These are phyloP conservation scores for Neospermospora avenae DNA, from an alignment of 2,329 filamentous ascomycete species.

Conservation along the genomic window DNA sequence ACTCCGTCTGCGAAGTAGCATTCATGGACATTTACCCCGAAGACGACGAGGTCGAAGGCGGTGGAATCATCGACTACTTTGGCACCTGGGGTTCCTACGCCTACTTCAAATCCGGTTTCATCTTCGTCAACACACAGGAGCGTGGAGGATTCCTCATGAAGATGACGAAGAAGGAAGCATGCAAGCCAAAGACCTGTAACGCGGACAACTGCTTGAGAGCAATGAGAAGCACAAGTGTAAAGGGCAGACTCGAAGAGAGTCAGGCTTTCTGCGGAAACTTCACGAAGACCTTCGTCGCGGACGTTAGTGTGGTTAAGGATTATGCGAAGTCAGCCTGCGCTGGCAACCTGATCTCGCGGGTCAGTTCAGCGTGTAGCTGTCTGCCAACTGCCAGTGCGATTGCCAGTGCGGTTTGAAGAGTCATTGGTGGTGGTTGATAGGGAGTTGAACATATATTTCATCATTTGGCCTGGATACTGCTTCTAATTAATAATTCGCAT, in stretches of 20 bases:
- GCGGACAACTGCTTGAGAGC: slow-evolving; percentile 39
- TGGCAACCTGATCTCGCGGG: slow-evolving; percentile 10
- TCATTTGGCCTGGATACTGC: slow-evolving; percentile 46
- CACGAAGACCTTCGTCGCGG: slow-evolving; percentile 12
- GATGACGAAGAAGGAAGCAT: slow-evolving; percentile 11
- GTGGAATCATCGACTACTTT: slow-evolving; percentile 41
- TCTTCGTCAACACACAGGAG: slow-evolving; percentile 40
- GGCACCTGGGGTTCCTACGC: slow-evolving; percentile 43
- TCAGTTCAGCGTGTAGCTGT: slow-evolving; percentile 15
- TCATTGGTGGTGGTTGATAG: neutral
- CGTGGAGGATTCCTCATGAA: slow-evolving; percentile 32
- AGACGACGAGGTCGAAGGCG: slow-evolving; percentile 26
- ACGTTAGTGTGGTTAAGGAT: slow-evolving; percentile 9
- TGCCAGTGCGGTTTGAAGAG: neutral
- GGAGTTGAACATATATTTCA: neutral
- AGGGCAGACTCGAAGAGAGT: slow-evolving; percentile 34
- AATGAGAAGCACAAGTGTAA: slow-evolving; percentile 32
- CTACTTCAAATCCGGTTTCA: slow-evolving; percentile 40
- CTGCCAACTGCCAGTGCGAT: slow-evolving; percentile 8
- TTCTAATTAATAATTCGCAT: slow-evolving; percentile 8
- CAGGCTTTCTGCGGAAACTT: slow-evolving; percentile 34
- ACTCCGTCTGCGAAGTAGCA: slow-evolving; percentile 42
- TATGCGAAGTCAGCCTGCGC: slow-evolving; percentile 12
- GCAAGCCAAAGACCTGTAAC: slow-evolving; percentile 7
- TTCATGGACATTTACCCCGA: slow-evolving; percentile 34